A percentile compares a stretch with the other conserved stretches of the same genome.
phyloP scores from a whole-genome alignment of 2,329 filamentous ascomycete genomes.

The Chaetomiaceae sp. region DNA sequence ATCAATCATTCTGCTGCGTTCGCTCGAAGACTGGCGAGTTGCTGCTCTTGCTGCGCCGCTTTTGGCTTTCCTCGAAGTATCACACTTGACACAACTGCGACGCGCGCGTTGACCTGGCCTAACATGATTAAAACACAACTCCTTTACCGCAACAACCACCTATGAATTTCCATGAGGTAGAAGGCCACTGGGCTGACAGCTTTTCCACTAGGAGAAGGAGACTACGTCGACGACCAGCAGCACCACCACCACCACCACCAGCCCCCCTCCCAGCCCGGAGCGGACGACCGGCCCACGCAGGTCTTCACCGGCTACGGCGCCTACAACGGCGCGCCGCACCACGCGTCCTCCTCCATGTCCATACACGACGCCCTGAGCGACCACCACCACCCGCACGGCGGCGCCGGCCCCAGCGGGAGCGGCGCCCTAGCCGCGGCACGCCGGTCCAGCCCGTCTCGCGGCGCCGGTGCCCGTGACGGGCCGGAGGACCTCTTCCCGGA shows the following conservation, averaged over 20 bases:
- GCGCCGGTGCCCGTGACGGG: slow-evolving; percentile 36
- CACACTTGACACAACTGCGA: slow-evolving; percentile 20
- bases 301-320: slow-evolving; percentile 64
- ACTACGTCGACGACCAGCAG: slow-evolving; percentile 50
- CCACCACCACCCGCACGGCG: slow-evolving; percentile 26
- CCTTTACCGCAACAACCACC: too few relatives aligned
- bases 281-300: slow-evolving; percentile 66
- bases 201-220: slow-evolving; percentile 51
- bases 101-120: slow-evolving; percentile 12
- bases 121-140: not conserved
- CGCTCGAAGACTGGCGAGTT: slow-evolving; percentile 19
- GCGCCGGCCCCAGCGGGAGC: slow-evolving; percentile 28
- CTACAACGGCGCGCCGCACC: slow-evolving; percentile 53
- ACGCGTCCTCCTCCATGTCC: slow-evolving; percentile 54
- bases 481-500: slow-evolving; percentile 75
- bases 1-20: slow-evolving; percentile 19
- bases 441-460: slow-evolving; percentile 37
- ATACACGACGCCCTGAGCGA: slow-evolving; percentile 52
- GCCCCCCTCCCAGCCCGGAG: slow-evolving; percentile 45
- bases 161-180: not conserved
- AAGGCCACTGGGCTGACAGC: slow-evolving; percentile 23
- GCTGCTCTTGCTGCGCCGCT: slow-evolving; percentile 20
- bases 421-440: slow-evolving; percentile 32
- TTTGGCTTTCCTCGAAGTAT: slow-evolving; percentile 19
- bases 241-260: slow-evolving; percentile 63